A percentile compares a stretch with the other conserved stretches of the same genome.
phyloP scores from a whole-genome alignment of 805 yeast genomes.

The Pichia nanzhaoensis region DNA sequence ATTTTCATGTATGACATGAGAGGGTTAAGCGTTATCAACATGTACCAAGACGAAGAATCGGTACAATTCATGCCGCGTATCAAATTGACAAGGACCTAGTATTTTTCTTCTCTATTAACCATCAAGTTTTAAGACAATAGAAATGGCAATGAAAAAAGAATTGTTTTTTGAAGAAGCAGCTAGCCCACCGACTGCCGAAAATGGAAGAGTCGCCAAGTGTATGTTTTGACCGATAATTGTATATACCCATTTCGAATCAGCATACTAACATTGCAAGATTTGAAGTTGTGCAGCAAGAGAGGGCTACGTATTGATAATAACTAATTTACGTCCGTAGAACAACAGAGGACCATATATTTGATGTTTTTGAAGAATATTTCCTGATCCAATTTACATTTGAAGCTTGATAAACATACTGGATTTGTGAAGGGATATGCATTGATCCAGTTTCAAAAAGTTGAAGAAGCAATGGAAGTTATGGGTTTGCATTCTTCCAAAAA shows the following conservation, averaged over 20 bases:
- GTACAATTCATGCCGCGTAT: no score
- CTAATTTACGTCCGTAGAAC: conserved; percentile 40
- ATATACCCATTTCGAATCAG: no score
- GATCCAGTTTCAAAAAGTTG: conserved; percentile 29
- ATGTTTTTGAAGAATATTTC: conserved; percentile 37
- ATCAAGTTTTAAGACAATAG: no score
- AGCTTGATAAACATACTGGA: conserved; percentile 38
- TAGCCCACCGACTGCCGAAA: conserved; percentile 5
- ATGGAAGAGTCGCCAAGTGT: conserved; percentile 11
- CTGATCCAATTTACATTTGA: conserved; percentile 33
- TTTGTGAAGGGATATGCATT: conserved; percentile 39
- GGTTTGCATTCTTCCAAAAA: conserved; percentile 17
- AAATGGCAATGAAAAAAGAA: no score
- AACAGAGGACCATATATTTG: conserved; percentile 37
- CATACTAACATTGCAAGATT: neutral
- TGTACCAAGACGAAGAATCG: no score
- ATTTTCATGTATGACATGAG: no score
- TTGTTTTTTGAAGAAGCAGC: neutral
- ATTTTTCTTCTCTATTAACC: no score
- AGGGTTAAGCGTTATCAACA: no score
- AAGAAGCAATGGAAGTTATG: conserved; percentile 32
- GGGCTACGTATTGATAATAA: conserved; percentile 37
- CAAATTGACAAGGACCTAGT: no score
- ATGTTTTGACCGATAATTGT: conserved; percentile 2
- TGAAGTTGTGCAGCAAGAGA: conserved; percentile 29